These are phyloP conservation scores for Apium graveolens DNA, from an alignment of 129 eudicot species.

Conservation along the genomic window DNA sequence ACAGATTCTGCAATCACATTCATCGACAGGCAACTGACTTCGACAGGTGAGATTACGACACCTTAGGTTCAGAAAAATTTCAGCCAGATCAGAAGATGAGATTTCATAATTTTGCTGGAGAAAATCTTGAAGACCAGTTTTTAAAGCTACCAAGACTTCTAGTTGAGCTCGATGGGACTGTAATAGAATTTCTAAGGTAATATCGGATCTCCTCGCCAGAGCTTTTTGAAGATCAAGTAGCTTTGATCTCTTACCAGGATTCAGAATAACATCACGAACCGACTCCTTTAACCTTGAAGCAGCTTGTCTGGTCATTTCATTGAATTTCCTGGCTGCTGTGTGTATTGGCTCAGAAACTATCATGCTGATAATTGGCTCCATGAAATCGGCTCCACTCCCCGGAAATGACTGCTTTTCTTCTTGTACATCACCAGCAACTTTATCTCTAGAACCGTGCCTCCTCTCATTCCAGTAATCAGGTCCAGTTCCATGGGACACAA, in stretches of 20 bases:
- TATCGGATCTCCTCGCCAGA: slow-evolving; percentile 55
- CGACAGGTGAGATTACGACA: slow-evolving; percentile 76
- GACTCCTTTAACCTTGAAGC: slow-evolving; percentile 51
- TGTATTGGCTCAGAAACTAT: slow-evolving; percentile 73
- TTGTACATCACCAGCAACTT: slow-evolving; percentile 22
- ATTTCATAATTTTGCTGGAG: slow-evolving; percentile 39
- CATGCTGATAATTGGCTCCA: slow-evolving; percentile 58
- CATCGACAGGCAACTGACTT: slow-evolving; percentile 77
- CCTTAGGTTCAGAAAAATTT: slow-evolving; percentile 62
- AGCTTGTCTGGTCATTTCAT: slow-evolving; percentile 46
- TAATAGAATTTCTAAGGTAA: slow-evolving; percentile 48
- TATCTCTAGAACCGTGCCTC: slow-evolving; percentile 36
- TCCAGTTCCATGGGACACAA: slow-evolving; percentile 66
- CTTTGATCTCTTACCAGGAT: slow-evolving; percentile 50
- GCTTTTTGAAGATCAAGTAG: slow-evolving; percentile 52
- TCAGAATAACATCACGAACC: slow-evolving; percentile 49
- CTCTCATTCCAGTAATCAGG: slow-evolving; percentile 49
- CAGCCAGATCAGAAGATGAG: slow-evolving; percentile 66
- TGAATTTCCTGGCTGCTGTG: slow-evolving; percentile 44
- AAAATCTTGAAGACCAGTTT: slow-evolving; percentile 66
- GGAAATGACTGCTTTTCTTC: slow-evolving; percentile 23
- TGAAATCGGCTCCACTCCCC: slow-evolving; percentile 37
- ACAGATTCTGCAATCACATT: slow-evolving; percentile 90
- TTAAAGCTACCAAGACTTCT: slow-evolving; percentile 67
- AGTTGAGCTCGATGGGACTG: slow-evolving; percentile 56